Evolutionary conservation across 441 rosid species (phyloP).

Genomic region (Gossypium trilobum): DNA sequence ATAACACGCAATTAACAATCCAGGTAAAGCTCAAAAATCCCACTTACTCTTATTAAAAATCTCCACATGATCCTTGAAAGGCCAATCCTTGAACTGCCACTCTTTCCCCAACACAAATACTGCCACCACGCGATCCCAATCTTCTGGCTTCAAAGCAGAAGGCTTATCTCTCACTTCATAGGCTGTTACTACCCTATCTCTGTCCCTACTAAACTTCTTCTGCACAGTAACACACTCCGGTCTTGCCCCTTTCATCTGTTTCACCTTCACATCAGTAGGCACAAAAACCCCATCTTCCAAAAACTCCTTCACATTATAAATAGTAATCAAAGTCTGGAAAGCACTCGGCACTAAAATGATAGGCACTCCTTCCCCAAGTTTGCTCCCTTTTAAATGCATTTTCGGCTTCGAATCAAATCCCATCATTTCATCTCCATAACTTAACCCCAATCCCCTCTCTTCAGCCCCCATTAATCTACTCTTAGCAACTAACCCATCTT

Average conservation of each 20-base stretch:
- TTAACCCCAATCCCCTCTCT: slow-evolving; percentile 60
- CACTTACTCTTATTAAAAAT: slow-evolving; percentile 78
- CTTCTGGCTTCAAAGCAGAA: slow-evolving; percentile 65
- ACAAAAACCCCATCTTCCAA: slow-evolving; percentile 78
- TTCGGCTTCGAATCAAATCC: slow-evolving; percentile 60
- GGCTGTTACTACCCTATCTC: slow-evolving; percentile 77
- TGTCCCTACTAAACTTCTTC: slow-evolving; percentile 89
- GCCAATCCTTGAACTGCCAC: slow-evolving; percentile 99
- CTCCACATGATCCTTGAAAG: slow-evolving; percentile 88
- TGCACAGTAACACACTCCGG: slow-evolving; percentile 88
- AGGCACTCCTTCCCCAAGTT: slow-evolving; percentile 85
- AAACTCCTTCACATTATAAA: slow-evolving; percentile 87
- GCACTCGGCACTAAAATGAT: slow-evolving; percentile 90
- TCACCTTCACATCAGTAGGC: slow-evolving; percentile 78
- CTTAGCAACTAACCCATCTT: slow-evolving; percentile 86
- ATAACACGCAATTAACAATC: neutral
- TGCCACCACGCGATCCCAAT: slow-evolving; percentile 88
- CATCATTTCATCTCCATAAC: slow-evolving; percentile 43
- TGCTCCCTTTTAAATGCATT: slow-evolving; percentile 59
- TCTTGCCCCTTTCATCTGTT: slow-evolving; percentile 70
- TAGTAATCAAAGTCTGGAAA: slow-evolving; percentile 75
- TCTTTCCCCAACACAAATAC: slow-evolving; percentile 88
- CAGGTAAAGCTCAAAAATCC: neutral
- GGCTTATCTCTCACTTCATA: slow-evolving; percentile 95
- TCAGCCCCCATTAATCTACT: slow-evolving; percentile 70